Percentiles rank a stretch among this genome's conserved stretches.
Evolutionary conservation across 495 filamentous ascomycete species (phyloP).

Genomic region (Daldinia grandis): DNA sequence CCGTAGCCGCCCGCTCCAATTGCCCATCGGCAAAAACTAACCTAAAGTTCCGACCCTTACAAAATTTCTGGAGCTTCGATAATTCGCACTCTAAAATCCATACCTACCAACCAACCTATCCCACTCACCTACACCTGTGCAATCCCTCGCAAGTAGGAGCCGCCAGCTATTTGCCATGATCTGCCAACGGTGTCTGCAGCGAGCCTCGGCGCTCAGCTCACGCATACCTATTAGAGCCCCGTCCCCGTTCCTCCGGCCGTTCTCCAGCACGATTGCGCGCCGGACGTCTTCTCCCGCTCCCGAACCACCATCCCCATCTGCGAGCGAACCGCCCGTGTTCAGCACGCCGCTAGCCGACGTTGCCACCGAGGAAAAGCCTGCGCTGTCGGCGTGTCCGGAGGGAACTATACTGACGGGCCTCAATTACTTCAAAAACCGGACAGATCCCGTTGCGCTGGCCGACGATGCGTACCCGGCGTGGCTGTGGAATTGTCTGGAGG

Average conservation of each 20-base stretch:
- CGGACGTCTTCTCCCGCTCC: conserved; percentile 44
- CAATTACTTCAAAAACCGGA: conserved; percentile 81
- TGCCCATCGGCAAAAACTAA: conserved; percentile 32
- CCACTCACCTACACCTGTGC: conserved; percentile 6
- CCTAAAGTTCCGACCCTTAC: conserved; percentile 46
- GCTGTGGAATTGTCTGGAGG: conserved; percentile 82
- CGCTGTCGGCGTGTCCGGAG: conserved; percentile 60
- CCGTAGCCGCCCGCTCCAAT: conserved; percentile 4
- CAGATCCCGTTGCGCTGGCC: conserved; percentile 75
- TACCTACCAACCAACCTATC: too few relatives aligned
- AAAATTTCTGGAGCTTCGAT: conserved; percentile 56
- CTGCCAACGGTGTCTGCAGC: conserved; percentile 56
- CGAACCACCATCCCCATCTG: conserved; percentile 29
- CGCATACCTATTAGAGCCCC: conserved; percentile 30
- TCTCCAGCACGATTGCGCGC: conserved; percentile 45
- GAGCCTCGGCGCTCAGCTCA: conserved; percentile 45
- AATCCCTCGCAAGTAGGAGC: not conserved
- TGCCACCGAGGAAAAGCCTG: conserved; percentile 25
- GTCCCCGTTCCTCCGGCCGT: conserved; percentile 22
- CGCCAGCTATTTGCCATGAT: conserved; percentile 49
- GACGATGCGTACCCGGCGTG: conserved; percentile 91
- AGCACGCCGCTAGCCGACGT: conserved; percentile 29
- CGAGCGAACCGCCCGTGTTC: conserved; percentile 36
- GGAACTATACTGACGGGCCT: conserved; percentile 81
- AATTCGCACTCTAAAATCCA: conserved; percentile 4